A percentile compares a stretch with the other conserved stretches of the same genome.
phyloP scores from a whole-genome alignment of 2,329 filamentous ascomycete species.

The Fusarium cyanostomum region DNA sequence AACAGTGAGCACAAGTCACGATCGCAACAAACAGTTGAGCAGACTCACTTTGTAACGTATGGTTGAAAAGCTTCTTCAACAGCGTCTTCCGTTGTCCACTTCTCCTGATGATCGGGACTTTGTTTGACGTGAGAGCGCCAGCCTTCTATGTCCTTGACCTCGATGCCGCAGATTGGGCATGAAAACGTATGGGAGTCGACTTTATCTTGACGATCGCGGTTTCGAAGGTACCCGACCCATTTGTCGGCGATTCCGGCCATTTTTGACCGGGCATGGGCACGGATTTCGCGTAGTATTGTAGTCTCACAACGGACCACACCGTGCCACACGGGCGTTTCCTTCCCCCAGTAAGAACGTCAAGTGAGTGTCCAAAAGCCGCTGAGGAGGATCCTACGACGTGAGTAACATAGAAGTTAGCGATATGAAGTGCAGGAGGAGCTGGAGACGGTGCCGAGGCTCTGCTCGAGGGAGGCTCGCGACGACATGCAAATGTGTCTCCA shows the following conservation, averaged over 20 bases:
- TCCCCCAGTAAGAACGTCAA: not conserved
- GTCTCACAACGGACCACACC: not conserved
- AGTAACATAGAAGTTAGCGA: too few species aligned
- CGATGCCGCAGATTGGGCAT: constrained; percentile 35
- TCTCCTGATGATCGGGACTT: constrained; percentile 29
- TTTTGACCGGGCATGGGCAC: constrained; percentile 10
- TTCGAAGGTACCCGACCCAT: constrained; percentile 34
- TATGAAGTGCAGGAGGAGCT: too few species aligned
- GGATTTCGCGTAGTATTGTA: not conserved
- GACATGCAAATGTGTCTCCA: too few species aligned
- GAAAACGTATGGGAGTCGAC: constrained; percentile 4
- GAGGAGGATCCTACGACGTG: not conserved
- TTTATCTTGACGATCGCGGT: constrained; percentile 22
- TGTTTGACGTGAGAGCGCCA: constrained; percentile 42
- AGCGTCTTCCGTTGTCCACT: constrained; percentile 37
- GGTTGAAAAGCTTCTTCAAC: constrained; percentile 41
- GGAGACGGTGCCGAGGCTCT: too few species aligned
- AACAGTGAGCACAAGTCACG: not conserved
- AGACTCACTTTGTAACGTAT: constrained; percentile 23
- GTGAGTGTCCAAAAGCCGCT: not conserved
- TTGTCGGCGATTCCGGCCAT: constrained; percentile 28
- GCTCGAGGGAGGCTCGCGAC: too few species aligned
- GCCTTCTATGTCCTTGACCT: constrained; percentile 39
- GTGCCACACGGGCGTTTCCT: not conserved
- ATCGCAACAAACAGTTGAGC: not conserved